Base-by-base conservation (phyloP, 2,329 filamentous ascomycete species). In the Apiospora koreana region DNA sequence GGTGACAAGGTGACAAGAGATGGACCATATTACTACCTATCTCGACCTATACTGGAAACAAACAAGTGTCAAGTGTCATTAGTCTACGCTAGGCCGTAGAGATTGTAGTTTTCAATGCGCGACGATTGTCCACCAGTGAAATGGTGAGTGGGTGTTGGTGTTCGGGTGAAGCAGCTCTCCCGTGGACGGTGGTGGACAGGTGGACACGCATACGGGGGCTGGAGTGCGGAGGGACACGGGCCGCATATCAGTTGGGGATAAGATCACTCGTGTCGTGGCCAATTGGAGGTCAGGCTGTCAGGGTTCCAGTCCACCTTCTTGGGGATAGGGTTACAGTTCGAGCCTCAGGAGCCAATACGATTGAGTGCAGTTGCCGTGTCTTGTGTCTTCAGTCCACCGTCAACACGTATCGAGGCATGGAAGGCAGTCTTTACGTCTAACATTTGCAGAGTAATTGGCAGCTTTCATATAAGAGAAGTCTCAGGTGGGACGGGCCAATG, bases 61-160 rank as follows among this genome's bases (percentile, higher is more conserved):
- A 10, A 35, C 50, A 58, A 58, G 50, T 58, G 28, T 58, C 50
- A 58, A 35, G 25, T 58, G 50, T 12, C 28, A 58, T 10, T 2
- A 9, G 38, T 21, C 6, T 8, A 35, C 25, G 50, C 50, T 58
- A 31, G 50, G 21, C 6, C 50, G 16, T 18, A 35, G 7, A 35
- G 3, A 35, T 58, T 8, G 8, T 35, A 35, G 28, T n/a, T 7
- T 7, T 58, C 14, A 35, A 58, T 8, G 28, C 31, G 50, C 25
- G 16, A 35, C 50, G 50, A 58, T 58, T 58, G 50, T 58, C 50
- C 50, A 58, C 50, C 50, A 58, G 50, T 58, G 50, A 58, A 12
- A 28, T 58, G 41, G 35, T 35, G 35, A 35, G 35, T 35, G 35
- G 48, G 23, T 50, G 48, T 50, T 28, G 50, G 48, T 28, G 48